Conservation (phyloP, 1,284 basidiomycete species). For the Neolentinus lepideus region DNA sequence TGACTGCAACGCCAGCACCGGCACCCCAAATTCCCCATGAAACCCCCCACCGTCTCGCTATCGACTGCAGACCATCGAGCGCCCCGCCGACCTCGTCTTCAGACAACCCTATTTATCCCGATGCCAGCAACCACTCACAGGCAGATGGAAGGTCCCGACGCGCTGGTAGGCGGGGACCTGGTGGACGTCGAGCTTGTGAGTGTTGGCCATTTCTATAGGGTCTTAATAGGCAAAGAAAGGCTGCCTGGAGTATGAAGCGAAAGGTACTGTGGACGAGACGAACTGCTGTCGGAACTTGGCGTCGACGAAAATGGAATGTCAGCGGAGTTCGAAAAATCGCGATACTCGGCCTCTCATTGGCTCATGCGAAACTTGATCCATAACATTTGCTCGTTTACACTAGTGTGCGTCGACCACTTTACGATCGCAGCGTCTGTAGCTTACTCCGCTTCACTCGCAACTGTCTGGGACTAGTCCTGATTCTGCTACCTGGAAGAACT, state of each 20-base stretch:
- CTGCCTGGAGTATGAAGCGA: background rate
- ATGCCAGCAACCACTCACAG: background rate
- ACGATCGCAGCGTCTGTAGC: background rate
- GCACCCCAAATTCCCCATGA: slow-evolving; percentile 62
- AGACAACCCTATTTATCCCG: background rate
- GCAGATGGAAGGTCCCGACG: slow-evolving; percentile 7
- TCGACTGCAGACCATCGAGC: slow-evolving; percentile 14
- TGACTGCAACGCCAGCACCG: slow-evolving; percentile 55
- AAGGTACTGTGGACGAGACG: background rate
- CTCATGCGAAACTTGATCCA: background rate
- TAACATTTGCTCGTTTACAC: background rate
- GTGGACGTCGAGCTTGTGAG: slow-evolving; percentile 3
- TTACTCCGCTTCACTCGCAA: background rate
- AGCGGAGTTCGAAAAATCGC: slow-evolving; percentile 1
- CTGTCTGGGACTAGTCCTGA: background rate
- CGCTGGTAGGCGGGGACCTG: slow-evolving; percentile 11
- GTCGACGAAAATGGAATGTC: background rate
- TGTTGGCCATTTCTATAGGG: background rate
- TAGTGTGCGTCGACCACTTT: background rate
- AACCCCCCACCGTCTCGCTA: slow-evolving; percentile 47
- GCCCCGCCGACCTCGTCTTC: background rate
- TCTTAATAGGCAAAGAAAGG: background rate
- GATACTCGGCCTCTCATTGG: background rate
- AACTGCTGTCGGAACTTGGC: background rate
- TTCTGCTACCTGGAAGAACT: background rate